Base-by-base conservation (phyloP, 257 asterid species). In the Henckelia pumila region DNA sequence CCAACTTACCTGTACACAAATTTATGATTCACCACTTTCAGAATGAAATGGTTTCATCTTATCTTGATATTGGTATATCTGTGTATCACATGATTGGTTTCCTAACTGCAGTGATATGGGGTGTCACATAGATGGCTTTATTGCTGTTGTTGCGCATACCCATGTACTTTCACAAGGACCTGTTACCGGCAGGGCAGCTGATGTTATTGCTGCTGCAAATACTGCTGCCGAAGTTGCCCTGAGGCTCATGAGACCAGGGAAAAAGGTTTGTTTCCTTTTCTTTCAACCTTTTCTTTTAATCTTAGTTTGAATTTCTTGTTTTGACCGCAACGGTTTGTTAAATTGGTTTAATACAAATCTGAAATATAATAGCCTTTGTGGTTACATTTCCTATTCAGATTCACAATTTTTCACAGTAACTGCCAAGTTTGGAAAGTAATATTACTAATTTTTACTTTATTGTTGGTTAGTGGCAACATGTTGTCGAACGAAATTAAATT, bases 51-150 rank as follows among this genome's bases (percentile, higher is more conserved):
- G 8, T 21, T 13, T 55, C 26, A 2, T 29, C 2, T 61, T 53
- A 8, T 44, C 32, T 61, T 66, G 49, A 69, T 25, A 14, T 67
- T 63, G 47, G 52, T 75, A 70, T 28, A 55, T 23, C 29, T 75
- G 65, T 26, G 4, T 26, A 55, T 60, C 25, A 57, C 24, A 28
- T 47, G 58, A 71, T 32, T 24, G 10, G 19, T 64, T 70, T 29
- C 66, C 59, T 62, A 24, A 59, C 32, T 84, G 76, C 91, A 92
- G 98, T 71, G 98, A 92, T 78, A 80, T 89, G 93, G 98, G 98
- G 60, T 92, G 97, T 78, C 98, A 92, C 77, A 89, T 92, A 50
- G 98, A 92, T 88, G 98, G 98, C 2, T 92, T 89, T 76, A 92
- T 92, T 64, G 89, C 97, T 49, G 95, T 89, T 20, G 93, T 88